Conservation (phyloP, 768 basidiomycete genomes). For the Pleurotus citrinopileatus region DNA sequence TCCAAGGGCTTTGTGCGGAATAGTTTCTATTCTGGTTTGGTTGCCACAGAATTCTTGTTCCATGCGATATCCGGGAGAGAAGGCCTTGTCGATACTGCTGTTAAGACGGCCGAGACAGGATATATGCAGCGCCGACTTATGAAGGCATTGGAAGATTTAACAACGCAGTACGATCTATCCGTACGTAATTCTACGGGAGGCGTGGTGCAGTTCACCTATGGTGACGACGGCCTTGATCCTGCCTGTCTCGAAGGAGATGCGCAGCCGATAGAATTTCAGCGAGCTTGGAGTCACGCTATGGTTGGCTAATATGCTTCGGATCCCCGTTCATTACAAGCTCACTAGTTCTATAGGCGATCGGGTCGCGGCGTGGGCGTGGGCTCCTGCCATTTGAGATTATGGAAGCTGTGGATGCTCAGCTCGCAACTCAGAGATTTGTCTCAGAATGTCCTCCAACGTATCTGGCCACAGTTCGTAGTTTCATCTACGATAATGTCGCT, state of each 20-base stretch:
- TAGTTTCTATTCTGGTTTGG: conserved; percentile 90
- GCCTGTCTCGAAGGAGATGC: conserved; percentile 92
- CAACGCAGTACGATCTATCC: conserved; percentile 92
- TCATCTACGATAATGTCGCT: conserved; percentile 67
- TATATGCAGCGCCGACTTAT: conserved; percentile 99
- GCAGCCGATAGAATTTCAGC: conserved; percentile 85
- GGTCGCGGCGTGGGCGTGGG: conserved; percentile 53
- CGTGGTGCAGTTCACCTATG: conserved; percentile 95
- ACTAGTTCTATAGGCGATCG: conserved; percentile 53
- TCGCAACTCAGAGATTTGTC: conserved; percentile 56
- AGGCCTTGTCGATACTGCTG: conserved; percentile 98
- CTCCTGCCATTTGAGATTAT: conserved; percentile 87
- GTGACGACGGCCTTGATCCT: conserved; percentile 96
- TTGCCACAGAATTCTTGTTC: conserved; percentile 95
- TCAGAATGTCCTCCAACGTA: conserved; percentile 73
- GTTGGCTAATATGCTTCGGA: no score
- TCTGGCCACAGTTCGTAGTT: conserved; percentile 63
- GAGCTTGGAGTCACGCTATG: conserved; percentile 84
- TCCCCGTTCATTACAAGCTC: no score
- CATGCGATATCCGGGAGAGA: conserved; percentile 99
- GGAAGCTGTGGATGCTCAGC: conserved; percentile 63
- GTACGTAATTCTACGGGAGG: conserved; percentile 94
- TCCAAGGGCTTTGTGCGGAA: conserved; percentile 98
- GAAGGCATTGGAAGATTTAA: conserved; percentile 98
- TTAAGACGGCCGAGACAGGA: conserved; percentile 99